phyloP scores from a whole-genome alignment of 208 protist species.

The Trypanosoma brucei region DNA sequence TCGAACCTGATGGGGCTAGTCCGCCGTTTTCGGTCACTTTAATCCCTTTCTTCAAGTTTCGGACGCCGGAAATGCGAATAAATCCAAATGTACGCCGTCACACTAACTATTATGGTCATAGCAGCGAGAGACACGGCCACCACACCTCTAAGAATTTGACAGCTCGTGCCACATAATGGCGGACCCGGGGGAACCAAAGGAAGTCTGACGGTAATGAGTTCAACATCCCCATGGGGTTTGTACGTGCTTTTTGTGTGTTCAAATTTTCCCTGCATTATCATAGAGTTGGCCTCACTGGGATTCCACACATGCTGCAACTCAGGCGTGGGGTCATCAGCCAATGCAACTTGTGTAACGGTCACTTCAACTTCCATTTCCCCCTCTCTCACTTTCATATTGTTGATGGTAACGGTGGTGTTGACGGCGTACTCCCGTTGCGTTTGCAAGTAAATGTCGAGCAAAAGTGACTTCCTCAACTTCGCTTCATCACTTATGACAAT shows the following conservation, averaged over 20 bases:
- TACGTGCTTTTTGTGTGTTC: background rate
- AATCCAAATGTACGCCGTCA: too few species aligned
- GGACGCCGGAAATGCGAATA: too few species aligned
- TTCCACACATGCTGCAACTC: slow-evolving; percentile 17
- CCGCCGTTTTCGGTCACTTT: too few species aligned
- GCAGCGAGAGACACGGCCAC: too few species aligned
- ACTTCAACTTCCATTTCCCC: slow-evolving; percentile 1
- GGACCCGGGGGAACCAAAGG: too few species aligned
- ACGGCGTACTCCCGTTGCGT: slow-evolving; percentile 9
- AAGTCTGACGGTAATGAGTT: too few species aligned
- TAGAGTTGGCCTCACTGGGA: slow-evolving; percentile 22
- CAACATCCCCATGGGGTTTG: background rate
- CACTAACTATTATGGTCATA: too few species aligned
- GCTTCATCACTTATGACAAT: background rate
- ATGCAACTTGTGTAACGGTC: slow-evolving; percentile 7
- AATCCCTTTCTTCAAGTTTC: too few species aligned
- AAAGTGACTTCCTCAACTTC: slow-evolving; percentile 1
- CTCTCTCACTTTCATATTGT: background rate
- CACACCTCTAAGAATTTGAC: too few species aligned
- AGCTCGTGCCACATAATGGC: too few species aligned
- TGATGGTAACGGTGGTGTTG: slow-evolving; percentile 13
- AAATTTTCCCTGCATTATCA: slow-evolving; percentile 17
- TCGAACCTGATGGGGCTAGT: too few species aligned
- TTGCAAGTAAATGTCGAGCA: slow-evolving; percentile 4
- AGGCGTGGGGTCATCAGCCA: background rate